Evolutionary conservation across 169 alveolate genomes (phyloP).

Genomic region (Cytauxzoon felis): DNA sequence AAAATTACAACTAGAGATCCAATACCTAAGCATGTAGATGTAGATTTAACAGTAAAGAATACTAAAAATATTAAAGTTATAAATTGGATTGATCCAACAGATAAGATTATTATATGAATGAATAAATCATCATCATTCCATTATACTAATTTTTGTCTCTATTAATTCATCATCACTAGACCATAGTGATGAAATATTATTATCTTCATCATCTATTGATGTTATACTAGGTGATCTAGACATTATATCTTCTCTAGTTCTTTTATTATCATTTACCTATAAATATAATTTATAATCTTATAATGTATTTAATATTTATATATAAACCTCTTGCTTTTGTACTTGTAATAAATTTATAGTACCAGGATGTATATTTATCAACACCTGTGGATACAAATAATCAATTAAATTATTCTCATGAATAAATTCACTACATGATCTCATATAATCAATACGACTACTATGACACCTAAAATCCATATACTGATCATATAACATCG

Average conservation of each 20-base stretch:
- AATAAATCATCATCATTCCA: background rate
- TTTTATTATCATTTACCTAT: background rate
- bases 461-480: no score
- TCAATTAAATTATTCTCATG: background rate
- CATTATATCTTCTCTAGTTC: constrained; percentile 2
- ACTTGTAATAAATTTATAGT: constrained; percentile 2
- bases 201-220: constrained; percentile 8
- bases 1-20: constrained; percentile 69
- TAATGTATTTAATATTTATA: background rate
- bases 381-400: constrained; percentile 7
- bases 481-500: constrained; percentile 15
- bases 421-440: constrained; percentile 2
- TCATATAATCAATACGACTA: background rate
- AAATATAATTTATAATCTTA: background rate
- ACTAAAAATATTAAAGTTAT: constrained; percentile 75
- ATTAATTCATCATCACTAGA: constrained; percentile 40
- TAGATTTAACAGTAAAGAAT: constrained; percentile 78
- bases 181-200: constrained; percentile 51
- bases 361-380: background rate
- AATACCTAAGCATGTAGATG: constrained; percentile 84
- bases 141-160: background rate
- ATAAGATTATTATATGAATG: constrained; percentile 25
- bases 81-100: constrained; percentile 86
- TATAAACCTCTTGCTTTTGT: background rate
- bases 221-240: constrained; percentile 16